phyloP scores from a whole-genome alignment of 2,329 filamentous ascomycete genomes.

The Hypoxylon sp. region DNA sequence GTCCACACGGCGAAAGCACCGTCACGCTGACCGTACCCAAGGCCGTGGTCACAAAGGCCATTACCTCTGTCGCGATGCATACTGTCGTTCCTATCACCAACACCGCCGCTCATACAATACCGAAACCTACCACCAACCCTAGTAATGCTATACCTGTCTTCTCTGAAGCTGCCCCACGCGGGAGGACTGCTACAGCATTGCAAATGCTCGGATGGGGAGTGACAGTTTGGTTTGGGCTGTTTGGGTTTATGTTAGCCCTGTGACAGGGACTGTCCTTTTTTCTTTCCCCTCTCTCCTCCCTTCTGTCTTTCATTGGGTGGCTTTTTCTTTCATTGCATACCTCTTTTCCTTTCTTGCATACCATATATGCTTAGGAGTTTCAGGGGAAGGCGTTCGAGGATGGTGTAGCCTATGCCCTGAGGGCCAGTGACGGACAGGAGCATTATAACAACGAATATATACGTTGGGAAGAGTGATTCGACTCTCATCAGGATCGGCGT shows the following conservation, averaged over 20 bases:
- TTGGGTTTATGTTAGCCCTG: conserved; percentile 46
- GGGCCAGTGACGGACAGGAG: not conserved
- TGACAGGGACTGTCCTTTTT: conserved; percentile 22
- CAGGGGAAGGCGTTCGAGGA: not conserved
- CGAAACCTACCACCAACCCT: not conserved
- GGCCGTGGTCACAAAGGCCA: conserved; percentile 41
- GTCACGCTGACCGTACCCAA: conserved; percentile 56
- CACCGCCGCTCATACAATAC: too few relatives aligned
- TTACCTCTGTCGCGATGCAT: conserved; percentile 44
- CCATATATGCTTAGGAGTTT: conserved; percentile 6
- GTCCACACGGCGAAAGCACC: conserved; percentile 51
- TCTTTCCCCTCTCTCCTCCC: not conserved
- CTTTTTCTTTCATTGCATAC: not conserved
- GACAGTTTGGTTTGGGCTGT: conserved; percentile 46
- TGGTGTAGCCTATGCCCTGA: not conserved
- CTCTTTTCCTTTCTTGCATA: conserved; percentile 5
- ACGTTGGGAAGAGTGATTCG: not conserved
- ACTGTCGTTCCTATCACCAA: conserved; percentile 52
- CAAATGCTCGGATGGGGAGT: conserved; percentile 43
- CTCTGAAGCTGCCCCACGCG: conserved; percentile 29
- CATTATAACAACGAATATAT: conserved; percentile 17
- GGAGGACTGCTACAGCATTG: not conserved
- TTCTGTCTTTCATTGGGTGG: not conserved
- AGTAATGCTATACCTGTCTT: conserved; percentile 26
- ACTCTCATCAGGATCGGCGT: not conserved